Base-by-base conservation (phyloP, 192 early-diverging fungal species). In the Cetraspora pellucida region DNA sequence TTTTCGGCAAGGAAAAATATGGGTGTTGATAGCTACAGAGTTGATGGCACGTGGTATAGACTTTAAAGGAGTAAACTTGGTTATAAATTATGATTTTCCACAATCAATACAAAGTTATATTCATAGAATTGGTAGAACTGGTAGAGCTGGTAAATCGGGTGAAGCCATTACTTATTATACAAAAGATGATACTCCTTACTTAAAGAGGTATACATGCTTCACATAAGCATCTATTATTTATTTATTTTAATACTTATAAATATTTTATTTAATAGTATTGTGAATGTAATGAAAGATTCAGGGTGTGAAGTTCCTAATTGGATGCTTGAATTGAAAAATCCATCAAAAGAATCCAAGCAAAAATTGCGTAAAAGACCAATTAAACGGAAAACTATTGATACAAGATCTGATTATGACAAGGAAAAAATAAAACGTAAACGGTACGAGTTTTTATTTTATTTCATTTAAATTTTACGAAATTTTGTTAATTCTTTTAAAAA, bases 41-140 rank as follows among this genome's bases (percentile, higher is more conserved):
- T 82, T 99, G 58, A 95, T 98, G 93, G 92, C 96, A 9, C 93
- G 98, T 81, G 98, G 98, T 88, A 93, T 99, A 79, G 97, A 99
- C 86, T 98, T 99, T 83, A 97, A 97, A 81, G 96, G 95, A 21
- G 96, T 99, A 28, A 94, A 96, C 67, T 76, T 95, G 72, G 98
- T 99, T 37, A 93, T 99, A 86, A 99, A 99, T 80, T 99, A 97
- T 75, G 98, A 99, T 81, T 97, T 98, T 79, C 97, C 98, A 59
- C 93, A 95, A 82, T 91, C 91, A 8, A 89, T 94, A 2, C 91
- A 91, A 74, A 92, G 92, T 30, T 99, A 99, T 81, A 96, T 98
- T 79, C 98, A 99, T 85, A 82, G 98, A 75, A 96, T 98, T 80
- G 98, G 97, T 63, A 95, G 98, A 82, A 99, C 97, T 5, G 97